Evolutionary conservation across 2,329 filamentous ascomycete species (phyloP), one percentile per base, ranked within the genome.

Genomic region (Coniella lustricola): DNA sequence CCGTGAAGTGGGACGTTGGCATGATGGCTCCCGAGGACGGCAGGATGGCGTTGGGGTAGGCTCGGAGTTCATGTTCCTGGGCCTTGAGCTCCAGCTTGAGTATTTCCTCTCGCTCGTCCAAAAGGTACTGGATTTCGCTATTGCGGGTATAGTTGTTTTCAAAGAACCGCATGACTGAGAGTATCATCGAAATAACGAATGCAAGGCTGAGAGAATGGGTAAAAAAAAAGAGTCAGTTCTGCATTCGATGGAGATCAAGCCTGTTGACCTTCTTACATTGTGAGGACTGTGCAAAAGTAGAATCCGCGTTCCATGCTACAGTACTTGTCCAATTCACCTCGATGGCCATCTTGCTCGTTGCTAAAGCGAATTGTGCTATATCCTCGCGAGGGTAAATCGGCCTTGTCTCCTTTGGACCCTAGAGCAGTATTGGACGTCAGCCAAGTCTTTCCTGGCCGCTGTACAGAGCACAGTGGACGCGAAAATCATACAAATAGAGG

Each of bases 321-420:
- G 37, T 56, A 60, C 16, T 53, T 52, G 44, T 64, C 63, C 18
- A 66, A 52, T 36, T 57, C 48, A 18, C 61, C 63, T 16, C 54
- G 58, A 3, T 55, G 48, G 25, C 55, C 55, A 7, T 36, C 37
- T 10, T 38, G 41, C 14, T 55, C 56, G 20, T 65, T 53, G 43
- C 62, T 63, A 51, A 67, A 68, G 34, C 63, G 47, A 14, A 57
- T 55, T n/a, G 60, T 62, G 22, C 55, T 56, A 48, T 56, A 66
- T 14, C 57, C 60, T 4, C 7, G 18, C 1, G 38, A 14, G 42
- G 1, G 9, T 0, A 32, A 17, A 12, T 20, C 25, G 2, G 14
- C 12, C 13, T n/a, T 25, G 4, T 46, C 46, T n/a, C 37, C 22
- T 20, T 35, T 31, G 8, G 13, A 18, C 35, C 22, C 47, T 49